A percentile compares a stretch with the other conserved stretches of the same genome.
These are phyloP conservation scores for Hypoxylon rubiginosum DNA, from an alignment of 2,329 filamentous ascomycete genomes.

Conservation along the genomic window DNA sequence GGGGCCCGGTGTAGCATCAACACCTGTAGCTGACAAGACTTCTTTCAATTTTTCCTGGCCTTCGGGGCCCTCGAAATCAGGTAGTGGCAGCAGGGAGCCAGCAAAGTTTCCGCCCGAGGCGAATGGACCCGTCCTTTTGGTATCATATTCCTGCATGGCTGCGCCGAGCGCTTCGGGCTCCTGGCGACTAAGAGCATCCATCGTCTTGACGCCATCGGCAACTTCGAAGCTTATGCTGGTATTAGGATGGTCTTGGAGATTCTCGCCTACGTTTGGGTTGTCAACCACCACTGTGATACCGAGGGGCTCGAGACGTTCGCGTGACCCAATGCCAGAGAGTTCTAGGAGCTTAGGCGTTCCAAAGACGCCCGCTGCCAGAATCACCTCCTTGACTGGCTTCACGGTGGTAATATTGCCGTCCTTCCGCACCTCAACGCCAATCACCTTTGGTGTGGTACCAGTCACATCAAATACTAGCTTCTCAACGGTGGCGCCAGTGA, in stretches of 20 bases:
- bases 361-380: conserved; percentile 56
- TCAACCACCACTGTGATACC: conserved; percentile 50
- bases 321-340: conserved; percentile 55
- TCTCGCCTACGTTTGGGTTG: conserved; percentile 54
- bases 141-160: conserved; percentile 25
- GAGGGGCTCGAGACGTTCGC: conserved; percentile 49
- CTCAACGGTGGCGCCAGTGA: conserved; percentile 16
- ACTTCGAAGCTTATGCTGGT: conserved; percentile 46
- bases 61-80: conserved; percentile 4
- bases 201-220: conserved; percentile 30
- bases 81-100: conserved; percentile 15
- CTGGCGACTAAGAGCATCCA: conserved; percentile 29
- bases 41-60: not conserved
- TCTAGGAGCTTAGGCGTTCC: conserved; percentile 56
- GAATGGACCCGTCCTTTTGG: conserved; percentile 33
- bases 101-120: conserved; percentile 25
- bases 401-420: too few relatives aligned
- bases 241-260: conserved; percentile 54
- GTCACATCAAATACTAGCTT: too few relatives aligned
- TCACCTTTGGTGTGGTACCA: too few relatives aligned
- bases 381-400: conserved; percentile 13
- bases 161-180: conserved; percentile 22
- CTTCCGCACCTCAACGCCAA: too few relatives aligned
- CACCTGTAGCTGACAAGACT: not conserved
- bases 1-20: not conserved